phyloP scores from a whole-genome alignment of 805 yeast genomes.

The Metahyphopichia silvanorum region DNA sequence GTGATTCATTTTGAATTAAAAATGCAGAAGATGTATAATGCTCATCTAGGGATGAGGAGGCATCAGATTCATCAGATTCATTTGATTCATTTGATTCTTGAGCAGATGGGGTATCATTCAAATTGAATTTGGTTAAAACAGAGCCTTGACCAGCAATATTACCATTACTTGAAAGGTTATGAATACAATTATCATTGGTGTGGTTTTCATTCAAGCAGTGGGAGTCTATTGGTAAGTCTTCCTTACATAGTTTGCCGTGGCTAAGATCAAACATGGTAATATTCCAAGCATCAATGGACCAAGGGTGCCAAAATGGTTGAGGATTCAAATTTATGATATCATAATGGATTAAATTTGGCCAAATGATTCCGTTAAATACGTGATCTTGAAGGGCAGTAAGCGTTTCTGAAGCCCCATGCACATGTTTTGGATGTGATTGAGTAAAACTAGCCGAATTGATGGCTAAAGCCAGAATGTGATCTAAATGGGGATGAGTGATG shows the following conservation, averaged over 20 bases:
- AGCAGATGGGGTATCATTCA: slow-evolving; percentile 1
- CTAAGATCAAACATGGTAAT: slow-evolving; percentile 30
- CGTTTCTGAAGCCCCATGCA: slow-evolving; percentile 56
- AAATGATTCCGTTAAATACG: slow-evolving; percentile 69
- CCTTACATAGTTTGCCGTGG: slow-evolving; percentile 23
- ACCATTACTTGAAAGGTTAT: slow-evolving; percentile 5
- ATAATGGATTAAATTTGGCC: slow-evolving; percentile 67
- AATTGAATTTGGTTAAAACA: slow-evolving; percentile 2
- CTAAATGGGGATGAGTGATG: slow-evolving; percentile 82
- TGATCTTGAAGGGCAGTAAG: slow-evolving; percentile 48
- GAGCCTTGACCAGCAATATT: neutral
- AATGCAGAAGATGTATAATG: slow-evolving; percentile 56
- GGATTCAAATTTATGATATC: slow-evolving; percentile 19
- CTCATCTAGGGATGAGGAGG: slow-evolving; percentile 9
- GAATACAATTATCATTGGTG: slow-evolving; percentile 8
- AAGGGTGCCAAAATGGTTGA: slow-evolving; percentile 9
- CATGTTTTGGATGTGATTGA: slow-evolving; percentile 26
- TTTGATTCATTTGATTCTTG: neutral
- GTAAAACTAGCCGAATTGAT: slow-evolving; percentile 64
- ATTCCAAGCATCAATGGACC: slow-evolving; percentile 14
- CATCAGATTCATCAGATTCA: slow-evolving; percentile 19
- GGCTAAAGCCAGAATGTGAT: slow-evolving; percentile 68
- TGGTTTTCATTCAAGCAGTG: slow-evolving; percentile 2
- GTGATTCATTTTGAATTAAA: slow-evolving; percentile 39
- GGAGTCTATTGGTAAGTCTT: too few relatives aligned